phyloP scores from a whole-genome alignment of 176 grass and related monocot genomes.

The Alloteropsis semialata region DNA sequence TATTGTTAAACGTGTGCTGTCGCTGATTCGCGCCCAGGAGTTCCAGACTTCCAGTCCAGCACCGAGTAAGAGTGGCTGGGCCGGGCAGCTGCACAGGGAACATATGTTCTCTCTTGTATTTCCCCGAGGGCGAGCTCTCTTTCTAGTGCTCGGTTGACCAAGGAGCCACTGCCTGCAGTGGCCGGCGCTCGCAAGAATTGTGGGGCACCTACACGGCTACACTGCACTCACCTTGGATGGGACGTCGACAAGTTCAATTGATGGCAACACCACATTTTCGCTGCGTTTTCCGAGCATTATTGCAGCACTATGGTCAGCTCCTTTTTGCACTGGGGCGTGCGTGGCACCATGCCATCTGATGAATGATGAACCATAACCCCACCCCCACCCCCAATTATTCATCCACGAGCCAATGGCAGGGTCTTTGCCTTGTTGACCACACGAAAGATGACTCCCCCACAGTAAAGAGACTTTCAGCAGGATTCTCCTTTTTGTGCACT shows the following conservation, averaged over 20 bases:
- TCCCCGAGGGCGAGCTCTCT: neutral
- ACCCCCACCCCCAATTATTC: neutral
- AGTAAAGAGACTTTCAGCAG: neutral
- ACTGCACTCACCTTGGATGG: neutral
- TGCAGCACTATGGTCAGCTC: neutral
- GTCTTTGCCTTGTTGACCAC: neutral
- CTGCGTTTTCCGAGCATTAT: constrained; percentile 7
- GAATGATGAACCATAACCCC: neutral
- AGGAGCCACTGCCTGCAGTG: neutral
- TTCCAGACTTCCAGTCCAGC: too few species aligned
- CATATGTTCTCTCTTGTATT: too few species aligned
- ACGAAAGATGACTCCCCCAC: neutral
- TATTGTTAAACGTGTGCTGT: neutral
- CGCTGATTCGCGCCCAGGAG: neutral
- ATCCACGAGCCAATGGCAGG: neutral
- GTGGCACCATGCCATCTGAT: neutral
- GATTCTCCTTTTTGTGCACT: neutral
- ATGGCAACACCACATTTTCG: neutral
- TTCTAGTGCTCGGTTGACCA: constrained; percentile 36
- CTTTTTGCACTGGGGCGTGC: neutral
- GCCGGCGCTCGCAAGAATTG: constrained; percentile 16
- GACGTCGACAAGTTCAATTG: constrained; percentile 17
- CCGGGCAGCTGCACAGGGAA: neutral
- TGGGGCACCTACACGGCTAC: neutral
- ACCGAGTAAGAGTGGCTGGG: neutral